phyloP scores from a whole-genome alignment of 129 eudicot genomes.

The Apium graveolens region DNA sequence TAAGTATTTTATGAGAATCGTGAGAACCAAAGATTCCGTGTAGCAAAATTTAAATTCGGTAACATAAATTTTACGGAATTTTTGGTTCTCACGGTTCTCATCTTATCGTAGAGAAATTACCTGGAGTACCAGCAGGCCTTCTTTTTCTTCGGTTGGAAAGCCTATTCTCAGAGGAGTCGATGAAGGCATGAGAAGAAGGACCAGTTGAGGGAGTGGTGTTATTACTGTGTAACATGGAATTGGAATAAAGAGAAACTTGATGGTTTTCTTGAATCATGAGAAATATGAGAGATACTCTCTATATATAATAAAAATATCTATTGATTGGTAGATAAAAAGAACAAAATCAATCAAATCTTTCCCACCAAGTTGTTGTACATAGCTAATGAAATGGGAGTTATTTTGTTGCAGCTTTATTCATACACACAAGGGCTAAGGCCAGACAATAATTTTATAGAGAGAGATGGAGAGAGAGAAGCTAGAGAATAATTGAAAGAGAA shows the following conservation, averaged over 20 bases:
- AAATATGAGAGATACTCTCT: background rate
- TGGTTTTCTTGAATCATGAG: slow-evolving; percentile 3
- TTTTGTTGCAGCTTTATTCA: slow-evolving; percentile 39
- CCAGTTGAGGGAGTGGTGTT: background rate
- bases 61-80: too few species aligned
- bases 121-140: slow-evolving; percentile 82
- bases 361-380: slow-evolving; percentile 11
- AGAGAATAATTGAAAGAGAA: slow-evolving; percentile 13
- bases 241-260: slow-evolving; percentile 25
- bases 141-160: slow-evolving; percentile 40
- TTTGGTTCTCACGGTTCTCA: too few species aligned
- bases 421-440: background rate
- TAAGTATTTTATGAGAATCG: too few species aligned
- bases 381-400: slow-evolving; percentile 21
- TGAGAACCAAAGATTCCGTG: too few species aligned
- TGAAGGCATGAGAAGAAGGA: slow-evolving; percentile 22
- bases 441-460: background rate
- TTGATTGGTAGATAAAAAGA: background rate
- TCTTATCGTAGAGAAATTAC: slow-evolving; percentile 21
- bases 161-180: slow-evolving; percentile 37
- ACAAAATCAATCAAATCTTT: slow-evolving; percentile 12
- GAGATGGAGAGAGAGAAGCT: slow-evolving; percentile 9
- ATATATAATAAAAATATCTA: background rate
- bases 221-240: slow-evolving; percentile 47
- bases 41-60: too few species aligned